Evolutionary conservation across 805 yeast species (phyloP), one percentile per base, ranked within the genome.

Genomic region (Tetrapisispora nanseiensis): DNA sequence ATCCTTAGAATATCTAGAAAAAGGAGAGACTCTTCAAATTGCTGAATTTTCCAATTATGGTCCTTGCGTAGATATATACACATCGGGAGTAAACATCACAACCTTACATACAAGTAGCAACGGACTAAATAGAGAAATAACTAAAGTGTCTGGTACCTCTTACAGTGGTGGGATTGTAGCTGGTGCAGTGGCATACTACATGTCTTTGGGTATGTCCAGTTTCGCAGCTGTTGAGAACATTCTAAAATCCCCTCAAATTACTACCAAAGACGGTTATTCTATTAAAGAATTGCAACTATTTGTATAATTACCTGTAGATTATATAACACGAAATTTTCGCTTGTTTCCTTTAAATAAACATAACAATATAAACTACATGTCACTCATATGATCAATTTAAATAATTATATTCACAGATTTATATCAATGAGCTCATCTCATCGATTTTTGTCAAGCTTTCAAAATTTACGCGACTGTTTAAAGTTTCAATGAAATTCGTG

Each of bases 21-120:
- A 71, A 16, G 19, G 13, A 7, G 16, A 8, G 13, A 5, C n/a
- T n/a, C 70, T 70, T 6, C 51, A 68, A 3, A 68, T 87, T 28
- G 94, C 97, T 0, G 55, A 72, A 11, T 89, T 90, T 53, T 75
- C 92, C n/a, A 89, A 90, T 56, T 85, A 89, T 87, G 97, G 97
- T 0, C 67, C 70, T n/a, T 90, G 97, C 61, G 94, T 89, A 7
- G 86, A 86, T 55, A 69, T 86, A 1, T 82, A 84, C 62, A 86
- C 96, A 0, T 76, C 90, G 37, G 97, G 97, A 0, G 80, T 79
- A 0, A 65, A 67, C 13, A 80, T 86, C 3, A 65, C 68, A 22
- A 80, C 89, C 42, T 67, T 81, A 12, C 50, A 29, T 1, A 35
- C 54, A 3, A 40, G 41, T 6, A 48, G 50, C 13, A 33, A 33